Percentiles rank a stretch among this genome's conserved stretches.
Conservation (phyloP, 345 rosid genomes). For the Gossypium rotundifolium region DNA sequence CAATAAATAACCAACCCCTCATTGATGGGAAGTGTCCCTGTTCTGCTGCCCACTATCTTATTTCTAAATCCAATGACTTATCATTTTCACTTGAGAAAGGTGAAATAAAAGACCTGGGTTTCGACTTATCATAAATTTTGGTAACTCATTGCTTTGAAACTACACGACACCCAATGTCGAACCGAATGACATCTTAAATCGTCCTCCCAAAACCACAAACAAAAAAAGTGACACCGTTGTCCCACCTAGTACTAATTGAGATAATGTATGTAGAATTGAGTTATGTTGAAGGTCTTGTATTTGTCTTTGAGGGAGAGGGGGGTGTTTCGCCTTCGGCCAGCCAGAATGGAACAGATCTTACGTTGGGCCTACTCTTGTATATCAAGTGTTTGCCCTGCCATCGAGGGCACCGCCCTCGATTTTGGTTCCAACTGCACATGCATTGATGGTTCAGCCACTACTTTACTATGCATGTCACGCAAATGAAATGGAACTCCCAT, state of each 20-base stretch:
- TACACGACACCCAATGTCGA: background rate
- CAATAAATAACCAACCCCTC: background rate
- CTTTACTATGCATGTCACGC: slow-evolving; percentile 5
- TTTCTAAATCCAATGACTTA: background rate
- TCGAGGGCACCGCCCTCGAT: slow-evolving; percentile 5
- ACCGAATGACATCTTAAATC: background rate
- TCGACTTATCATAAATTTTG: background rate
- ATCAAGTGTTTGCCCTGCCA: background rate
- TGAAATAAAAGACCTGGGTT: background rate
- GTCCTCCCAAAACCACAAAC: background rate
- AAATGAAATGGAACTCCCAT: background rate
- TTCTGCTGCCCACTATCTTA: background rate
- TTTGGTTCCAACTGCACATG: slow-evolving; percentile 1
- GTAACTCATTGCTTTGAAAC: background rate
- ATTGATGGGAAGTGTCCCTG: slow-evolving; percentile 8
- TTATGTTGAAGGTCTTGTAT: background rate
- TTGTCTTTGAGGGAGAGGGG: too few species aligned
- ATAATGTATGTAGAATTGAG: background rate
- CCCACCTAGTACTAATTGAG: background rate
- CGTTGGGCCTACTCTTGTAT: background rate
- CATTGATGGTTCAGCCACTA: background rate
- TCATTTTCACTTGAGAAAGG: background rate
- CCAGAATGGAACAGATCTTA: background rate
- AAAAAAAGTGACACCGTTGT: background rate
- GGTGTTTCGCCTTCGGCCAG: too few species aligned